Base-by-base conservation (phyloP, 2,329 filamentous ascomycete genomes). In the Phymatotrichopsis omnivora region DNA sequence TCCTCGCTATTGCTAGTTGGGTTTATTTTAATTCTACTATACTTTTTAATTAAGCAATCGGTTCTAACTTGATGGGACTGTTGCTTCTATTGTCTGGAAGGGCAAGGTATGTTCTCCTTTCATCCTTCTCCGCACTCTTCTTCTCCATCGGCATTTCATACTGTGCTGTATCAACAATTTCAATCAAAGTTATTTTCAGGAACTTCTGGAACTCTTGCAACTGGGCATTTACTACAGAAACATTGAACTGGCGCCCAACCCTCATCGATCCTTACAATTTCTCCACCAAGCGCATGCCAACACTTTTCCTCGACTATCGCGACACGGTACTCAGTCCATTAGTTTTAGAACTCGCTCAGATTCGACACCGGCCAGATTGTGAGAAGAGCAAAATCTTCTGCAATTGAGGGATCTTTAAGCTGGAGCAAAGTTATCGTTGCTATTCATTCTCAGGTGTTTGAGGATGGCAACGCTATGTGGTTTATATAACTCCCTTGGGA, bases 401-500 rank as follows among this genome's bases (percentile, higher is more conserved):
- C 57, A 14, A 67, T 45, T 7, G 60, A 48, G 1, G 67, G 64
- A 29, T 64, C 60, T 19, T 60, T 60, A 16, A 67, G 65, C 8
- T 68, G 58, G 56, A 68, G 66, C 0, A 66, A 64, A 2, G 67
- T 68, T 8, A 70, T 65, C 60, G 68, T 67, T 2, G 65, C 68
- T 47, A 70, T 64, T 24, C 67, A 63, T 54, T 70, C 67, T 10
- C 61, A 61, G 7, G 62, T 63, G 22, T 65, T 65, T 7, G 60
- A 60, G 2, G 65, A 66, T 19, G 57, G 56, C 8, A 65, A 53
- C 3, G 67, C 67, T 41, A 65, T 63, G 49, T 70, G 67, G 19
- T 62, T 60, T 47, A 70, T 67, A 45, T 68, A 68, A 36, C 66
- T 60, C 10, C 67, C 67, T 54, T 70, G 67, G 12, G 69, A 58